Conservation (phyloP, 176 grass and related monocot genomes). For the Alloteropsis semialata region DNA sequence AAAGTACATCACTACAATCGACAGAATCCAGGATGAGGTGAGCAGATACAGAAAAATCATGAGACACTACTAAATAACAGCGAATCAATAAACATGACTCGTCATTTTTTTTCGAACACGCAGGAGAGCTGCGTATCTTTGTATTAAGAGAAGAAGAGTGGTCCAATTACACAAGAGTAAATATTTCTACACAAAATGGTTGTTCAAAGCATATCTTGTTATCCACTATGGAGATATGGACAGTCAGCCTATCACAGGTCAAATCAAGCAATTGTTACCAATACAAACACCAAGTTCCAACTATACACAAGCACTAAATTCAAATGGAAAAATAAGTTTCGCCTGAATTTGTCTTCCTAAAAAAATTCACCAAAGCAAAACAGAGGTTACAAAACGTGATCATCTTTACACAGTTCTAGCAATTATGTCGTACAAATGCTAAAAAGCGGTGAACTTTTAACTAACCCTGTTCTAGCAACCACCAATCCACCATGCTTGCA, state of each 20-base stretch:
- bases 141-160: no score
- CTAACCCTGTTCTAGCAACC: background rate
- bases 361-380: constrained; percentile 2
- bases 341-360: background rate
- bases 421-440: background rate
- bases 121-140: no score
- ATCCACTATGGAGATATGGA: background rate
- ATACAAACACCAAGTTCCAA: background rate
- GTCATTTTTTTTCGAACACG: constrained; percentile 28
- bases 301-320: background rate
- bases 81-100: background rate
- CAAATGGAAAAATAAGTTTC: background rate
- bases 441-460: background rate
- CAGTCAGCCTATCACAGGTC: background rate
- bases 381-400: background rate
- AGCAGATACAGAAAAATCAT: constrained; percentile 25
- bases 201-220: background rate
- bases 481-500: background rate
- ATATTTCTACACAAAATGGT: constrained; percentile 13
- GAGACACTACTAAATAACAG: background rate
- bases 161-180: constrained; percentile 3
- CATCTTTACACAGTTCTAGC: background rate
- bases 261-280: constrained; percentile 7
- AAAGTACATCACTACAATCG: background rate
- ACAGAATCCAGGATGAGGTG: constrained; percentile 11